These are phyloP conservation scores for Fusarium sp. DNA, from an alignment of 2,329 filamentous ascomycete genomes.

Conservation along the genomic window DNA sequence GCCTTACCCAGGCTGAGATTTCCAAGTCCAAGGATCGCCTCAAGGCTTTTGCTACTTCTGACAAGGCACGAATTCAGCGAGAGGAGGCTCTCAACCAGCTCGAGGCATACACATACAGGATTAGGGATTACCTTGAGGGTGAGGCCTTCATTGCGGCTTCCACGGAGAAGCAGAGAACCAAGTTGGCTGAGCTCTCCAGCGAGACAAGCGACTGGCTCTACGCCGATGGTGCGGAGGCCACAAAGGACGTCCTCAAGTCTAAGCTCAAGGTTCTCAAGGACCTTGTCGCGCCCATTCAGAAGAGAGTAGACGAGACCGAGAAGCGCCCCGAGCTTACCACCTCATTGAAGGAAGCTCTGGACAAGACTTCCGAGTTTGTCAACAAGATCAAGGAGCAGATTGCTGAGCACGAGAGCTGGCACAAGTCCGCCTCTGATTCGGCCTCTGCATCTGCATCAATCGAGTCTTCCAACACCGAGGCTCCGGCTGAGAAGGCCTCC, in stretches of 20 bases:
- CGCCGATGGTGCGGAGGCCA: constrained; percentile 83
- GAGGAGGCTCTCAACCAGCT: constrained; percentile 93
- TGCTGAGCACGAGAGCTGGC: constrained; percentile 74
- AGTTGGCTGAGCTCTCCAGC: constrained; percentile 77
- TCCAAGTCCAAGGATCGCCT: constrained; percentile 77
- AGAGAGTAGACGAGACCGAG: constrained; percentile 79
- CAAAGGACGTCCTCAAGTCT: constrained; percentile 80
- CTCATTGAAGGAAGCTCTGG: constrained; percentile 77
- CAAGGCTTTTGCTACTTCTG: constrained; percentile 87
- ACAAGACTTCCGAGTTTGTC: constrained; percentile 79
- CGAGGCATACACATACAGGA: constrained; percentile 93
- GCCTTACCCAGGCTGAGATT: constrained; percentile 65
- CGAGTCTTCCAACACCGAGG: constrained; percentile 58
- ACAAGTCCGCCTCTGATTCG: constrained; percentile 68
- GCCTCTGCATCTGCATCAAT: constrained; percentile 61
- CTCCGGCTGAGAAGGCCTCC: constrained; percentile 64
- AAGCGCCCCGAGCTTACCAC: constrained; percentile 80
- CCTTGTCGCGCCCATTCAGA: constrained; percentile 83
- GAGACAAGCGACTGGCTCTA: constrained; percentile 92
- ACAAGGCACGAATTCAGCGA: constrained; percentile 80
- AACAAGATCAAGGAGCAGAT: constrained; percentile 80
- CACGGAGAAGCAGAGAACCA: constrained; percentile 75
- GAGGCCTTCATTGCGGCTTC: constrained; percentile 81
- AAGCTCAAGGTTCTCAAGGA: constrained; percentile 84
- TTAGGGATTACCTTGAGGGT: constrained; percentile 85